A percentile compares a stretch with the other conserved stretches of the same genome.
These are phyloP conservation scores for Cladophialophora psammophila DNA, from an alignment of 2,329 filamentous ascomycete species.

Conservation along the genomic window DNA sequence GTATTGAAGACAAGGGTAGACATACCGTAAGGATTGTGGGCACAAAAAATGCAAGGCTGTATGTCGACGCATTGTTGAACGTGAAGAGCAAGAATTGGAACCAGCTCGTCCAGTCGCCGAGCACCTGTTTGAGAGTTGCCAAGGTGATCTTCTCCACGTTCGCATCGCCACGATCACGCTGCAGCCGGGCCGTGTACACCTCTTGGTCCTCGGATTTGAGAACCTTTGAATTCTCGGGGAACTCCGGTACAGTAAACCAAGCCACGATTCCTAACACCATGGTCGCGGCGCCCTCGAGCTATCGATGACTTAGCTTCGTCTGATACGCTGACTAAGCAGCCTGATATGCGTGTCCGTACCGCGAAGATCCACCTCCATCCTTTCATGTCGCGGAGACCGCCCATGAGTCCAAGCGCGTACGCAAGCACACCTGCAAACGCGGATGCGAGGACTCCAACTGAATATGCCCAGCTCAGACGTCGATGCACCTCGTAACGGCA, in stretches of 20 bases:
- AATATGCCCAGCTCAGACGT: constrained; percentile 29
- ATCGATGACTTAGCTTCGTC: not conserved
- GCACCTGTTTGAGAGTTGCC: constrained; percentile 39
- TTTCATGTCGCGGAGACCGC: constrained; percentile 36
- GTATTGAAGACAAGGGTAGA: constrained; percentile 6
- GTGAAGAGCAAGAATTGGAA: constrained; percentile 59
- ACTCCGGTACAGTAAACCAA: constrained; percentile 43
- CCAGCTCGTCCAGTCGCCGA: constrained; percentile 63
- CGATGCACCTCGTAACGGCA: constrained; percentile 34
- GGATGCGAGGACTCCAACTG: constrained; percentile 24
- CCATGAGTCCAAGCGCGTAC: constrained; percentile 29
- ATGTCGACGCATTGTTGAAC: constrained; percentile 6
- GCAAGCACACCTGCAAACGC: constrained; percentile 31
- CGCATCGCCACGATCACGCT: constrained; percentile 65
- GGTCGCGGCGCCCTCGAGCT: constrained; percentile 40
- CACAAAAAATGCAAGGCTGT: constrained; percentile 29
- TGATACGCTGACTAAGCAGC: not conserved
- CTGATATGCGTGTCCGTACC: constrained; percentile 9
- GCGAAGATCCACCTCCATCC: constrained; percentile 44
- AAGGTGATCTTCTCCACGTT: constrained; percentile 57
- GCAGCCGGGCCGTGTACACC: constrained; percentile 52
- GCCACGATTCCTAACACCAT: constrained; percentile 39
- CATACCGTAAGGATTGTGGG: constrained; percentile 36
- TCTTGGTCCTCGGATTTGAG: constrained; percentile 22
- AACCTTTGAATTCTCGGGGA: constrained; percentile 42